Percentiles rank a stretch among this genome's conserved stretches.
Conservation (phyloP, 345 rosid genomes). For the Trapa incisa region DNA sequence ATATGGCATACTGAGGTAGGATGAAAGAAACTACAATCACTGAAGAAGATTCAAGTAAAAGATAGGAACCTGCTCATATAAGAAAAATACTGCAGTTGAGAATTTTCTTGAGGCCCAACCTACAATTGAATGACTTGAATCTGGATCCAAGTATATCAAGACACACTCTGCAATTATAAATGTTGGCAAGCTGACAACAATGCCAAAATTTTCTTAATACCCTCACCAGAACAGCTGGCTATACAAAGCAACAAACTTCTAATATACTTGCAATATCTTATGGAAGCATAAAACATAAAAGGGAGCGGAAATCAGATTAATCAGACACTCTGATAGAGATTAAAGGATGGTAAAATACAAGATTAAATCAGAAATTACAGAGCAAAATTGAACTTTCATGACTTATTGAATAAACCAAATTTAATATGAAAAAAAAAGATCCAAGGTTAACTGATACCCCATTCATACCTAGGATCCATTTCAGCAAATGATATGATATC, state of each 20-base stretch:
- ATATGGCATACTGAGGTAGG: not conserved
- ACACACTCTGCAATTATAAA: conserved; percentile 98
- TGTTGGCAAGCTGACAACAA: conserved; percentile 86
- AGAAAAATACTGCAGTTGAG: conserved; percentile 71
- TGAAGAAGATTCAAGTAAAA: conserved; percentile 1
- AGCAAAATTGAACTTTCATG: not conserved
- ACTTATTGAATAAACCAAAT: not conserved
- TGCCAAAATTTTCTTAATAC: conserved; percentile 25
- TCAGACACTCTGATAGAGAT: not conserved
- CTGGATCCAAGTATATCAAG: conserved; percentile 90
- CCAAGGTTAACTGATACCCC: not conserved
- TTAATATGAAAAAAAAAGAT: not conserved
- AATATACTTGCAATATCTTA: not conserved
- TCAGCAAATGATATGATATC: conserved; percentile 56
- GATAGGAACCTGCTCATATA: conserved; percentile 77
- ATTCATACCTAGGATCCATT: conserved; percentile 74
- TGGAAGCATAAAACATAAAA: not conserved
- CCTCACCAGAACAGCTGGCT: conserved; percentile 12
- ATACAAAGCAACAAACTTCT: conserved; percentile 6
- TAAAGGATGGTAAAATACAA: not conserved
- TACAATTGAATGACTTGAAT: conserved; percentile 62
- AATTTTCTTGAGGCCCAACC: conserved; percentile 71
- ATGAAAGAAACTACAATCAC: not conserved
- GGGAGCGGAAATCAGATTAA: not conserved
- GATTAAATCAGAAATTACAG: not conserved